A percentile compares a stretch with the other conserved stretches of the same genome.
phyloP scores from a whole-genome alignment of 345 rosid genomes.

The Eucalyptus melliodora region DNA sequence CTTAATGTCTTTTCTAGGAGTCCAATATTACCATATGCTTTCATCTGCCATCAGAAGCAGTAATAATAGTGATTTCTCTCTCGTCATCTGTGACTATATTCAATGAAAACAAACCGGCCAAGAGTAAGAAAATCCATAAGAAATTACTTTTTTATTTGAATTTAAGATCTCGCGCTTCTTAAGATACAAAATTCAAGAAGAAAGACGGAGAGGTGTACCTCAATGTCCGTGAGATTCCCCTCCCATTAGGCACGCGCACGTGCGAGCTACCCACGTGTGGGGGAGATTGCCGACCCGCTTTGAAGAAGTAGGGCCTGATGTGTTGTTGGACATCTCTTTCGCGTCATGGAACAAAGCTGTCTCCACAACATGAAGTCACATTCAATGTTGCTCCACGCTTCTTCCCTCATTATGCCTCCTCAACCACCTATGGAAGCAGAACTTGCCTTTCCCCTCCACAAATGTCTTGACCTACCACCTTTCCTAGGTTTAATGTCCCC shows the following conservation, averaged over 20 bases:
- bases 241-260: no score
- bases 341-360: not conserved
- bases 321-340: not conserved
- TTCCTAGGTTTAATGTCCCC: not conserved
- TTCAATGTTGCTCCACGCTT: not conserved
- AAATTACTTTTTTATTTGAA: not conserved
- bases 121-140: not conserved
- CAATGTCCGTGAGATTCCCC: not conserved
- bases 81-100: not conserved
- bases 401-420: no score
- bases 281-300: not conserved
- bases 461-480: not conserved
- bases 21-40: not conserved
- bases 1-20: not conserved
- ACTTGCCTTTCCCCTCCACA: not conserved
- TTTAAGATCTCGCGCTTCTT: not conserved
- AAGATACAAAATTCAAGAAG: not conserved
- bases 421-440: not conserved
- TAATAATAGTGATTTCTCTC: not conserved
- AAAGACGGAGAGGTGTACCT: not conserved
- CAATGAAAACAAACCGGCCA: not conserved
- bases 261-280: not conserved
- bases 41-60: not conserved
- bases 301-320: not conserved
- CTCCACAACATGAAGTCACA: not conserved